A percentile compares a stretch with the other conserved stretches of the same genome.
Evolutionary conservation across 805 yeast species (phyloP).

Genomic region (Starmerella vaccinii): DNA sequence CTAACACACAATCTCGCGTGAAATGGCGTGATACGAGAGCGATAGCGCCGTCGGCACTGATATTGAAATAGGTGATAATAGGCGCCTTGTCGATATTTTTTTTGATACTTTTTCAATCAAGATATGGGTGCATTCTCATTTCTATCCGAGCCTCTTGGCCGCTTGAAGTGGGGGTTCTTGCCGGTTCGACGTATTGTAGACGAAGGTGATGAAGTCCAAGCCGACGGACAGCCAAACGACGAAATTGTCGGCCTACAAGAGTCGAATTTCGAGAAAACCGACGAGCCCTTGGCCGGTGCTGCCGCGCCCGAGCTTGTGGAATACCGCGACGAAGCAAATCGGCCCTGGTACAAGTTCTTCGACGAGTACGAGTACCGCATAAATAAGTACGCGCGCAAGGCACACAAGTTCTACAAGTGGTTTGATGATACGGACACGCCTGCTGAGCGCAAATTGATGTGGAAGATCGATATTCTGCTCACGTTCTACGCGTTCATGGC

Average conservation of each 20-base stretch:
- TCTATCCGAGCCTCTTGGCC: neutral
- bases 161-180: constrained; percentile 20
- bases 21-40: constrained; percentile 1
- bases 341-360: constrained; percentile 36
- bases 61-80: too few relatives aligned
- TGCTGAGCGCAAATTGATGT: constrained; percentile 39
- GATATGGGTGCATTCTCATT: neutral
- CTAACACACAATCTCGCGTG: neutral
- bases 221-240: neutral
- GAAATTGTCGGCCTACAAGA: constrained; percentile 7
- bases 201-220: constrained; percentile 9
- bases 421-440: constrained; percentile 42
- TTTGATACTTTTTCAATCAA: neutral
- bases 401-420: constrained; percentile 47
- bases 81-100: neutral
- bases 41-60: neutral
- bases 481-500: constrained; percentile 47
- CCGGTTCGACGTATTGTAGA: constrained; percentile 19
- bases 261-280: constrained; percentile 5
- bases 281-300: neutral
- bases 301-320: constrained; percentile 7
- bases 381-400: constrained; percentile 26
- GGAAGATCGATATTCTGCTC: constrained; percentile 47
- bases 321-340: constrained; percentile 21
- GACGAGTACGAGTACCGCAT: constrained; percentile 54